Base-by-base conservation (phyloP, 352 stramenopile genomes). In the Phytopythium oedochilum region DNA sequence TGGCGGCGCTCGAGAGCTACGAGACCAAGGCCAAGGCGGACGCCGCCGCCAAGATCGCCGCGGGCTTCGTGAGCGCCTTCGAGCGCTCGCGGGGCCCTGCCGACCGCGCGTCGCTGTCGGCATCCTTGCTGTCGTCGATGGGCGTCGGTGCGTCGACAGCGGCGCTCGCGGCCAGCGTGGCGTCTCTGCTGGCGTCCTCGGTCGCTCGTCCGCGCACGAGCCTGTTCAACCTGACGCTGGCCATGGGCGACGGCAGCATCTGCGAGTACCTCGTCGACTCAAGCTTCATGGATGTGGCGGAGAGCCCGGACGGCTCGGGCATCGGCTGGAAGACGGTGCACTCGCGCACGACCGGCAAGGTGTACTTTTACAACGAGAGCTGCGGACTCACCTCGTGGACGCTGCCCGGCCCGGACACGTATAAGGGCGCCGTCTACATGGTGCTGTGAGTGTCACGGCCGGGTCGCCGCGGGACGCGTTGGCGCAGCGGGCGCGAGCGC, bases 331-430 rank as follows among this genome's bases (percentile, higher is more conserved):
- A 85, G 29, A 64, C 83, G 0, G 83, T 92, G 57, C 48, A 83
- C 23, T 92, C 78, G 11, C 76, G 75, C 40, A 86, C 81, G 46
- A 90, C 78, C 8, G 80, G 78, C 59, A 92, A 89, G 59, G 56
- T 88, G 64, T 92, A 92, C 66, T 92, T 80, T 60, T 92, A 88
- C 74, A 90, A 92, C 70, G 73, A 83, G 50, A 78, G 71, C 36
- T 87, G 75, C 53, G 78, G 78, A 43, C 69, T 83, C 61, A 86
- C 83, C 56, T 89, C 79, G 23, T 92, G 83, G 83, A 92, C 83
- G 20, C 53, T 89, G 47, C 83, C 83, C 15, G 67, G 70, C 34
- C 67, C 78, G 2, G 76, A 89, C 61, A 73, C 75, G 45, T 75
- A 71, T 59, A 66, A 53, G 35, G 73, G 66, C 57, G 76, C 68